Base-by-base conservation (phyloP, 768 basidiomycete genomes). In the Suillus sp. region DNA sequence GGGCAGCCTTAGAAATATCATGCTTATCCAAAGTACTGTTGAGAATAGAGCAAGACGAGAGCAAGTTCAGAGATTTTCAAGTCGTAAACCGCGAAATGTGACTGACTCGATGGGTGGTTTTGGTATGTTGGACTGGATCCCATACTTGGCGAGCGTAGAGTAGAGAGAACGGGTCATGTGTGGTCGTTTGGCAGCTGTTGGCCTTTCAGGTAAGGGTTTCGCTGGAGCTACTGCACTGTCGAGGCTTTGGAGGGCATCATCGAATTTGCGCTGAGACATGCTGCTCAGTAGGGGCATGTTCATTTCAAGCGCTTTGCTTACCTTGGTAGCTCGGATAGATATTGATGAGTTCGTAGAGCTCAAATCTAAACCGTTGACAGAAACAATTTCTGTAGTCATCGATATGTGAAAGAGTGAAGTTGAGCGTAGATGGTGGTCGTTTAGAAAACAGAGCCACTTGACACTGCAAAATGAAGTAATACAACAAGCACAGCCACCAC, bases 71-170 rank as follows among this genome's bases (percentile, higher is more conserved):
- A 58, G 22, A 32, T 13, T 56, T 42, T 20, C 20, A 51, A 45
- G 20, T 37, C 43, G 38, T 4, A 64, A 40, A 64, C 27, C 32
- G 60, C 35, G 56, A 64, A 63, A 73, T 63, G 32, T 70, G 60
- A 62, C 73, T 70, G 20, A 71, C 68, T 60, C 59, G 51, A 59
- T 64, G 32, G 72, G 74, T 72, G 78, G 71, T 54, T 70, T 76
- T 11, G 78, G 59, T 62, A 82, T 81, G 69, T 81, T 87, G 14
- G 81, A 75, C 69, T 81, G 85, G 47, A 90, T 84, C 5, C 89
- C 89, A 71, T 93, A 91, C 76, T 92, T 93, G 51, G 89, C 83
- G 50, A 94, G 80, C 2, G 90, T 90, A 1, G 91, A 87, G 72
- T 93, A 94, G 3, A 94, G 71, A 1, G 90, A 88, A 16, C 81